These are phyloP conservation scores for Eremochloa ophiuroides DNA, from an alignment of 176 grass and related monocot genomes.

Conservation along the genomic window DNA sequence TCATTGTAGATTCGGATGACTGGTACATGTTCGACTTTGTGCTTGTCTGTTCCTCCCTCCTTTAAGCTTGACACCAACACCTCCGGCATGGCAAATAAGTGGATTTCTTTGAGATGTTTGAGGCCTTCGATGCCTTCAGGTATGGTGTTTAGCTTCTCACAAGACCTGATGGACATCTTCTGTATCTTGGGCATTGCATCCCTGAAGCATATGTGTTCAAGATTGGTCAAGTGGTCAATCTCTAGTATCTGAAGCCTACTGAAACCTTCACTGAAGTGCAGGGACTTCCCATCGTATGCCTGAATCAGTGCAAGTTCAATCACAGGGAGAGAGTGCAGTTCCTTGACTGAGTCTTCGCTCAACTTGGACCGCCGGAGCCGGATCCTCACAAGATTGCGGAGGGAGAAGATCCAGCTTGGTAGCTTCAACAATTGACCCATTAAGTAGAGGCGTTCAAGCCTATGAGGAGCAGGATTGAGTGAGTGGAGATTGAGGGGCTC, in stretches of 20 bases:
- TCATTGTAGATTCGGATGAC: slow-evolving; percentile 6
- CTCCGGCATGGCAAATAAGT: slow-evolving; percentile 42
- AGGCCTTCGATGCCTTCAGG: slow-evolving; percentile 10
- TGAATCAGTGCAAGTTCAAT: slow-evolving; percentile 30
- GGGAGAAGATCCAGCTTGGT: slow-evolving; percentile 20
- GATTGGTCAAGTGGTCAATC: slow-evolving; percentile 22
- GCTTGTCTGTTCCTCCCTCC: background rate
- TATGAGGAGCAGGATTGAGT: background rate
- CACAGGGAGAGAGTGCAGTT: slow-evolving; percentile 26
- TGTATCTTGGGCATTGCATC: slow-evolving; percentile 34
- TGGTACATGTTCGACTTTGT: background rate
- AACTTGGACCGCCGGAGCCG: slow-evolving; percentile 27
- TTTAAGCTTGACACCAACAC: background rate
- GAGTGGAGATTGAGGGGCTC: background rate
- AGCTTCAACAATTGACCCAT: slow-evolving; percentile 15
- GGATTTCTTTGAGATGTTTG: slow-evolving; percentile 30
- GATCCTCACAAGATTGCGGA: slow-evolving; percentile 24
- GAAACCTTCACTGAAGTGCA: slow-evolving; percentile 29
- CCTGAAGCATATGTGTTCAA: slow-evolving; percentile 5
- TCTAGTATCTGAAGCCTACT: slow-evolving; percentile 35
- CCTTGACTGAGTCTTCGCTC: slow-evolving; percentile 5
- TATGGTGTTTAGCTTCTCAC: background rate
- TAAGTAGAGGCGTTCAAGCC: slow-evolving; percentile 32
- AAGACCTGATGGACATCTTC: slow-evolving; percentile 35
- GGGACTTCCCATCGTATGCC: slow-evolving; percentile 18